Conservation (phyloP, 352 stramenopile species). For the Globisporangium megalacanthum region DNA sequence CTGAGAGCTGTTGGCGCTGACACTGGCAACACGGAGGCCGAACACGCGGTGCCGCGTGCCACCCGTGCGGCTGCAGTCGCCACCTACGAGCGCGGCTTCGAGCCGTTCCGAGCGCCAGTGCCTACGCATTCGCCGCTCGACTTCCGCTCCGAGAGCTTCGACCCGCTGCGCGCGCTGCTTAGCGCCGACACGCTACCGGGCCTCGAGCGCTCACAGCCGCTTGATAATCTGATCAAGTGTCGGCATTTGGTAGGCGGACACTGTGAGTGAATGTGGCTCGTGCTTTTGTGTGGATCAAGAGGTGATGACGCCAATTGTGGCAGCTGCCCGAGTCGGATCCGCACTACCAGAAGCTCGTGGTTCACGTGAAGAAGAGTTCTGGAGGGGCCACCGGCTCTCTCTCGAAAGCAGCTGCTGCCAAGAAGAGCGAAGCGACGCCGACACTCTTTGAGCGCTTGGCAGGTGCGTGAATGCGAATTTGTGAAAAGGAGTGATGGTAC, state of each 20-base stretch:
- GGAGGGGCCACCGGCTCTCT: conserved; percentile 1
- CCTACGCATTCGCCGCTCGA: conserved; percentile 28
- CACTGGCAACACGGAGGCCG: neutral
- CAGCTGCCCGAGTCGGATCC: conserved; percentile 62
- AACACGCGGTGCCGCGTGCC: neutral
- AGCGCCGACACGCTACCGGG: conserved; percentile 4
- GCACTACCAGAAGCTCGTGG: conserved; percentile 38
- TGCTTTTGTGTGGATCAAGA: too few species aligned
- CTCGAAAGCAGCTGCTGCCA: conserved; percentile 4
- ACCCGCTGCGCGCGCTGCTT: conserved; percentile 45
- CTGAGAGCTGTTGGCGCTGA: neutral
- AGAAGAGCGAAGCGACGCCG: conserved; percentile 15
- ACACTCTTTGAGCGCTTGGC: conserved; percentile 53
- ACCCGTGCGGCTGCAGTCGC: neutral
- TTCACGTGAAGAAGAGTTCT: conserved; percentile 23
- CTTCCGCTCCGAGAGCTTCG: conserved; percentile 44
- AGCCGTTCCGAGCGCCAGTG: conserved; percentile 14
- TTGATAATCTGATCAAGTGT: conserved; percentile 90
- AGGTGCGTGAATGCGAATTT: conserved; percentile 20
- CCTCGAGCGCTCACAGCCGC: conserved; percentile 28
- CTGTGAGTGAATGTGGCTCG: neutral
- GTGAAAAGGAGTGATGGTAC: neutral
- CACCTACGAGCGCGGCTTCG: conserved; percentile 35
- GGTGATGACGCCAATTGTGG: too few species aligned
- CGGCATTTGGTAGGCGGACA: conserved; percentile 41